These are phyloP conservation scores for Neonectria faginata DNA, from an alignment of 2,329 filamentous ascomycete genomes.

Conservation along the genomic window DNA sequence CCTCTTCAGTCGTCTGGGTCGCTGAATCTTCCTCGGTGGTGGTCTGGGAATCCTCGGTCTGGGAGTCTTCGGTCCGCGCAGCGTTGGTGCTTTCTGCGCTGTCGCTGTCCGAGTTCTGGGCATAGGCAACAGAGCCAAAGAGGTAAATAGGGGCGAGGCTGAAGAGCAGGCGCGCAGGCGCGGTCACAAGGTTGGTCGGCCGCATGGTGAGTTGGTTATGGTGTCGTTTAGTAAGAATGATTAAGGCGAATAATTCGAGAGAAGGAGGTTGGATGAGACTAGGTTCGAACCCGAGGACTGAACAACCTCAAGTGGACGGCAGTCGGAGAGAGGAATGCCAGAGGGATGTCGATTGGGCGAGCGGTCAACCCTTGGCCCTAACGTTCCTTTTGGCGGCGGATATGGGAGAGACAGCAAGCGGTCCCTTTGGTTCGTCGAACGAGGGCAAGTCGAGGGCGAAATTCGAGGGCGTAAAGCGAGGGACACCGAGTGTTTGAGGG, in stretches of 20 bases:
- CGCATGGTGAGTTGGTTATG: conserved; percentile 41
- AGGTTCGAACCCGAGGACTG: not conserved
- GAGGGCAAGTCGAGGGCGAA: conserved; percentile 6
- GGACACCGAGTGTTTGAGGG: conserved; percentile 1
- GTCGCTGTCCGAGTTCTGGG: conserved; percentile 46
- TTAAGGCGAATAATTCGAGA: not conserved
- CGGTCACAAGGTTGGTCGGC: conserved; percentile 44
- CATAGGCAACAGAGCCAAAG: conserved; percentile 48
- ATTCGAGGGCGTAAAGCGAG: conserved; percentile 8
- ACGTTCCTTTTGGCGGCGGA: not conserved
- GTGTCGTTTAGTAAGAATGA: not conserved
- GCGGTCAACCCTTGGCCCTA: not conserved
- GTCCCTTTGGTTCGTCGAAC: conserved; percentile 5
- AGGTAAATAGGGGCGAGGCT: conserved; percentile 45
- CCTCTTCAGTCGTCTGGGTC: conserved; percentile 1
- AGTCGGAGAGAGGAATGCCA: conserved; percentile 9
- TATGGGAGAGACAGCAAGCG: not conserved
- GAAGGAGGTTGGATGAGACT: not conserved
- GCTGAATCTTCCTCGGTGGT: conserved; percentile 16
- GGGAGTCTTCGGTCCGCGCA: conserved; percentile 20
- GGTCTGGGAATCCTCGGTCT: conserved; percentile 15
- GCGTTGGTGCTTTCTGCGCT: conserved; percentile 22
- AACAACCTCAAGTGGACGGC: conserved; percentile 4
- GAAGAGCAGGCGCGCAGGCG: conserved; percentile 45
- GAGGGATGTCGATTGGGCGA: conserved; percentile 17